These are phyloP conservation scores for Hypoxylon sp. DNA, from an alignment of 2,329 filamentous ascomycete genomes.

Conservation along the genomic window DNA sequence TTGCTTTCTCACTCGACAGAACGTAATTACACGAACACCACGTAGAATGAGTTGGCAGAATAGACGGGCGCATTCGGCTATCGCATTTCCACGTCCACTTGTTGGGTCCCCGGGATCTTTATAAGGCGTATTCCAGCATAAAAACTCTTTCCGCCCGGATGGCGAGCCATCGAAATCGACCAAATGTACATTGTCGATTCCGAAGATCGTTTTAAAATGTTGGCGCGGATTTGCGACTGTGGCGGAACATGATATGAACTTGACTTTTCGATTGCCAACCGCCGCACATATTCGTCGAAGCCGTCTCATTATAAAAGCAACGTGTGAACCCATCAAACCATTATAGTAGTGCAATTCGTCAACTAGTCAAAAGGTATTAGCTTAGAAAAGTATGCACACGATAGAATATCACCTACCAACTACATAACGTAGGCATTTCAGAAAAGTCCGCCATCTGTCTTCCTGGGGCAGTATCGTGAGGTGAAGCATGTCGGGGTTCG, in stretches of 20 bases:
- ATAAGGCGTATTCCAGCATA: conserved; percentile 98
- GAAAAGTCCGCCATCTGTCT: conserved; percentile 83
- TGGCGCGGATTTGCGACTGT: conserved; percentile 92
- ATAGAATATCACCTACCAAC: conserved; percentile 63
- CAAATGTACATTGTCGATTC: conserved; percentile 79
- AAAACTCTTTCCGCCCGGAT: conserved; percentile 89
- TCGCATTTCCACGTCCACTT: conserved; percentile 83
- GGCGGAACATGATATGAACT: conserved; percentile 94
- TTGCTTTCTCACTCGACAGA: conserved; percentile 86
- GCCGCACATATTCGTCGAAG: conserved; percentile 88
- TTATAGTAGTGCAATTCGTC: conserved; percentile 97
- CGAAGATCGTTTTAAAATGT: conserved; percentile 96
- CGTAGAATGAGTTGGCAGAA: conserved; percentile 90
- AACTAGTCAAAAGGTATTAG: conserved; percentile 51
- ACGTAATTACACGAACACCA: conserved; percentile 91
- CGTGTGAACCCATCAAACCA: conserved; percentile 90
- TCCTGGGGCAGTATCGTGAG: conserved; percentile 93
- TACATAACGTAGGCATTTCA: conserved; percentile 90
- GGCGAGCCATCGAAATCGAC: conserved; percentile 94
- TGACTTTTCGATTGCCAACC: conserved; percentile 83
- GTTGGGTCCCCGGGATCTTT: conserved; percentile 88
- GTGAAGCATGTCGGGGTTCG: conserved; percentile 98
- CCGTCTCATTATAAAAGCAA: conserved; percentile 93
- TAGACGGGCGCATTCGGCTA: conserved; percentile 85
- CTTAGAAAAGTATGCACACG: background rate